Percentiles rank a stretch among this genome's conserved stretches.
phyloP scores from a whole-genome alignment of 83 land plant species.

The Isoetes engelmannii region DNA sequence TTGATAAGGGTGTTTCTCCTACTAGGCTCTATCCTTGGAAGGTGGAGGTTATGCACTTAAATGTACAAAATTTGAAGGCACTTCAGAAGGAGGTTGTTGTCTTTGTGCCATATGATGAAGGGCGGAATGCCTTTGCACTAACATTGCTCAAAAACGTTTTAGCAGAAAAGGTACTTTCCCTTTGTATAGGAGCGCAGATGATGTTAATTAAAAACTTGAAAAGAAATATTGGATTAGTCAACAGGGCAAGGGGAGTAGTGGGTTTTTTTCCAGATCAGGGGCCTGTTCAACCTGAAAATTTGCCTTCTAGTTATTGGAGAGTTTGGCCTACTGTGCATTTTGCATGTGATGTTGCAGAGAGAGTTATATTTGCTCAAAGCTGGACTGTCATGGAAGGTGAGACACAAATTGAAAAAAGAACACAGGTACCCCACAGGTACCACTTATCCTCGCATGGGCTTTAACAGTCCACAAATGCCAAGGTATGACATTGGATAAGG shows the following conservation, averaged over 20 bases:
- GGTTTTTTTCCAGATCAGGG: conserved; percentile 11
- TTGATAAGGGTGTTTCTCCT: conserved; percentile 19
- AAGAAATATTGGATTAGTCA: conserved; percentile 43
- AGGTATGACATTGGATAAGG: not conserved
- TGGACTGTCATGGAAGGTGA: conserved; percentile 2
- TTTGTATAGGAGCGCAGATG: conserved; percentile 62
- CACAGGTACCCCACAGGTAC: not conserved
- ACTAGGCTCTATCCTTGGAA: conserved; percentile 52
- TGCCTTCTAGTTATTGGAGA: not conserved
- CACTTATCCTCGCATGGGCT: conserved; percentile 1
- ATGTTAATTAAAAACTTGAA: conserved; percentile 60
- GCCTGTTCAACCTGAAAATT: conserved; percentile 7
- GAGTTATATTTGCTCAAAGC: too few species aligned
- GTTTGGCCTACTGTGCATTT: too few species aligned
- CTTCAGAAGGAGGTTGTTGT: conserved; percentile 22
- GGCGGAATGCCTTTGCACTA: conserved; percentile 18
- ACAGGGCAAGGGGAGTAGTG: conserved; percentile 48
- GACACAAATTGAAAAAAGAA: not conserved
- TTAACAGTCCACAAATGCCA: not conserved
- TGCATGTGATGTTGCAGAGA: too few species aligned
- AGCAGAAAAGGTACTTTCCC: conserved; percentile 31
- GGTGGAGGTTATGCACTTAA: conserved; percentile 45
- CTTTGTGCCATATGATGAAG: conserved; percentile 46
- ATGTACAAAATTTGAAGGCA: conserved; percentile 36
- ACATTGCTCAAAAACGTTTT: conserved; percentile 19